phyloP scores from a whole-genome alignment of 371 early-diverging fungal genomes.

The Saksenaea vasiformis region DNA sequence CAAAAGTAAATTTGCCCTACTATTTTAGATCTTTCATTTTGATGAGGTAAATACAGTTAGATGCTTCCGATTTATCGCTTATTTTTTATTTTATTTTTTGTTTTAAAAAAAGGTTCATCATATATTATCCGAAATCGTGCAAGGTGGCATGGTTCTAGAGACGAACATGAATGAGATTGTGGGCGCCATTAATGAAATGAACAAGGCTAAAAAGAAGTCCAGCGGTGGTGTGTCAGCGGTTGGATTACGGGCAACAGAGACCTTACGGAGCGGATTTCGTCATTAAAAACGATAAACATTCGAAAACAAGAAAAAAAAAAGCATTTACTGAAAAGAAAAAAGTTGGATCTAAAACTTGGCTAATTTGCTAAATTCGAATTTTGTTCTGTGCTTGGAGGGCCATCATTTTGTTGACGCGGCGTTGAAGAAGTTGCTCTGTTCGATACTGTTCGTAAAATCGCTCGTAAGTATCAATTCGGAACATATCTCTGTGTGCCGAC shows the following conservation, averaged over 20 bases:
- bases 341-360: background rate
- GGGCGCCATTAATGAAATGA: conserved; percentile 59
- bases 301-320: background rate
- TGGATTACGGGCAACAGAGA: conserved; percentile 45
- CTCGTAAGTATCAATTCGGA: conserved; percentile 84
- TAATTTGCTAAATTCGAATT: background rate
- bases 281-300: conserved; percentile 24
- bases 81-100: conserved; percentile 6
- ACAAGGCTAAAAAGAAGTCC: conserved; percentile 52
- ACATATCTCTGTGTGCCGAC: conserved; percentile 73
- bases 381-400: conserved; percentile 10
- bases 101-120: conserved; percentile 58
- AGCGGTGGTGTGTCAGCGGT: conserved; percentile 28
- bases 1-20: background rate
- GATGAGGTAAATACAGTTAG: conserved; percentile 50
- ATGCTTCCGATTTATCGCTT: background rate
- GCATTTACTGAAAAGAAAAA: background rate
- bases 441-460: conserved; percentile 88
- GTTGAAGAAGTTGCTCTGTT: conserved; percentile 69
- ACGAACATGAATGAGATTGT: conserved; percentile 69
- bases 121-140: conserved; percentile 75
- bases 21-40: conserved; percentile 77
- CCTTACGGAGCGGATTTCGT: conserved; percentile 44
- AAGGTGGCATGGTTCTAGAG: conserved; percentile 77
- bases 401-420: conserved; percentile 28